Percentiles rank a stretch among this genome's conserved stretches.
phyloP scores from a whole-genome alignment of 2,329 filamentous ascomycete species.

The Pseudonectria foliicola region DNA sequence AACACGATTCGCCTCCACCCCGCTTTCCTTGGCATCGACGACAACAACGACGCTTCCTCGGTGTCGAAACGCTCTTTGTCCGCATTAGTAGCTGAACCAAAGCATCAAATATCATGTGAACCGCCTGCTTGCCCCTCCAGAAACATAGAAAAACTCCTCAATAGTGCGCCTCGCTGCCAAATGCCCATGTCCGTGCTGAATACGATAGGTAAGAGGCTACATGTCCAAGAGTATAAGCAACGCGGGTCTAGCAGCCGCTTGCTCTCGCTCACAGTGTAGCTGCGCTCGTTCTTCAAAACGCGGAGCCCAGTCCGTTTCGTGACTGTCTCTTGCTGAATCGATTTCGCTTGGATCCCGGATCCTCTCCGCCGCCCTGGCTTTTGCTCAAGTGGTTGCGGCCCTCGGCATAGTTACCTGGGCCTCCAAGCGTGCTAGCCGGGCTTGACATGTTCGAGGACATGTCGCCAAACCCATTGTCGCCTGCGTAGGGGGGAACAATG shows the following conservation, averaged over 20 bases:
- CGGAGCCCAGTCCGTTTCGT: constrained; percentile 85
- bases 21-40: neutral
- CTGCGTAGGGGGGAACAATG: constrained; percentile 56
- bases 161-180: constrained; percentile 27
- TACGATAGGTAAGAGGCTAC: constrained; percentile 15
- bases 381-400: constrained; percentile 52
- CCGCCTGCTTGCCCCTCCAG: constrained; percentile 11
- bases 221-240: constrained; percentile 13
- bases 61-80: too few species aligned
- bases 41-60: too few species aligned
- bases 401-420: constrained; percentile 45
- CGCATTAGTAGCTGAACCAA: too few species aligned
- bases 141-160: constrained; percentile 21
- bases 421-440: constrained; percentile 65
- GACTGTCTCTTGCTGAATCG: constrained; percentile 89
- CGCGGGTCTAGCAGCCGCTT: constrained; percentile 6
- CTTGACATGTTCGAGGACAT: constrained; percentile 69
- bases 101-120: neutral
- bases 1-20: too few species aligned
- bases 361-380: constrained; percentile 49
- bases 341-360: constrained; percentile 47
- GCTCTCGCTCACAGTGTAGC: constrained; percentile 5
- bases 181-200: constrained; percentile 23
- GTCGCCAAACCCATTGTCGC: constrained; percentile 60
- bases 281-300: constrained; percentile 51